Evolutionary conservation across 2,329 filamentous ascomycete species (phyloP), one percentile per base, ranked within the genome.

Genomic region (Cladosporium cucumerinum): DNA sequence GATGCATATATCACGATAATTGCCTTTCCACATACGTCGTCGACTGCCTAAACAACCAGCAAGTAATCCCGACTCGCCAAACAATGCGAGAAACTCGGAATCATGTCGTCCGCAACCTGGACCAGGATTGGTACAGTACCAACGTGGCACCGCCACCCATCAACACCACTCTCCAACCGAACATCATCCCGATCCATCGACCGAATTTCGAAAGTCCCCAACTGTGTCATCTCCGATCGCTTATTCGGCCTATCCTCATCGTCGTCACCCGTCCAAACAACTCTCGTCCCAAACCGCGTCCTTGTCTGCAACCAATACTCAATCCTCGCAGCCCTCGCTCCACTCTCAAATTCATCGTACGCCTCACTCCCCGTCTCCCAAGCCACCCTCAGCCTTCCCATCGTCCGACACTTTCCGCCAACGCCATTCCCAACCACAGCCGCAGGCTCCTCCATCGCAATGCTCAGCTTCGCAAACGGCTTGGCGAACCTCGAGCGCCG

Each of bases 321-420:
- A 36, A 62, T 32, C 25, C 28, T 46, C 8, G 25, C 25, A 10
- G n/a, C 5, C 25, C 49, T 25, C 18, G n/a, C 1, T 5, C 48
- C 60, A 5, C 26, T 18, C 32, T 62, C 60, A 32, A 54, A 62
- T 34, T 55, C 49, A 11, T 62, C 60, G 6, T 62, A 55, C 49
- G 49, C 60, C 18, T 43, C 48, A 36, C 49, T 62, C 30, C 2
- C 6, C 12, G 49, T 62, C 21, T 52, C 48, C 60, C 60, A 62
- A 1, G 11, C 21, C 49, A 62, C 12, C 7, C 34, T 34, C 5
- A 62, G 7, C 11, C 21, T 16, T 3, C 49, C 60, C 3, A 7
- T 26, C 1, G 60, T 62, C 10, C 32, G 55, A 46, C 46, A 52
- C 5, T 12, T 26, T 1, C 48, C 48, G 4, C 59, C 48, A 52